phyloP scores from a whole-genome alignment of 1,284 basidiomycete genomes.

The Vanrija humicola region DNA sequence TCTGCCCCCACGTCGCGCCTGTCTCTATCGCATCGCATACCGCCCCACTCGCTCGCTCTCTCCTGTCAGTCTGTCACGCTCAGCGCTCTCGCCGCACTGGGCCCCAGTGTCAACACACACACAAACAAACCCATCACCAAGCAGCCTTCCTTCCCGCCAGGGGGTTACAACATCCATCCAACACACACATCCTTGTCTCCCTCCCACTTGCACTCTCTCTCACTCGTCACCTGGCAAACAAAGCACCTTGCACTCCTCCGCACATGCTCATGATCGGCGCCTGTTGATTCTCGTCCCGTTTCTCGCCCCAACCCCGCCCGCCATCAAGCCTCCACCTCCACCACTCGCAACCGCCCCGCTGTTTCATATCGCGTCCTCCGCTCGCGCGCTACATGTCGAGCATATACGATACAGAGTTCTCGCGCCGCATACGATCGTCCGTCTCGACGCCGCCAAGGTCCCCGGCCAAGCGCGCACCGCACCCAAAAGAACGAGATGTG shows the following conservation, averaged over 20 bases:
- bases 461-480: constrained; percentile 1
- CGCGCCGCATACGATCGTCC: constrained; percentile 28
- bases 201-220: neutral
- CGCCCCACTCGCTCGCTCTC: neutral
- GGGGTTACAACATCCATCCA: neutral
- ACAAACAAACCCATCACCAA: neutral
- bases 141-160: neutral
- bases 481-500: constrained; percentile 23
- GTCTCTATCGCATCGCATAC: neutral
- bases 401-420: constrained; percentile 39
- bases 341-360: neutral
- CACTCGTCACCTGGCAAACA: neutral
- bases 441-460: constrained; percentile 17
- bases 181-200: neutral
- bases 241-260: neutral
- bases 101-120: neutral
- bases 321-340: neutral
- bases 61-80: neutral
- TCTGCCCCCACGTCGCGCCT: neutral
- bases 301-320: neutral
- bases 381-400: neutral
- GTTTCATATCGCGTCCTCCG: neutral
- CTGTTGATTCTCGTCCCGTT: neutral
- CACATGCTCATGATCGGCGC: neutral
- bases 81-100: neutral